Evolutionary conservation across 768 basidiomycete genomes (phyloP).

Genomic region (Russula virescens): DNA sequence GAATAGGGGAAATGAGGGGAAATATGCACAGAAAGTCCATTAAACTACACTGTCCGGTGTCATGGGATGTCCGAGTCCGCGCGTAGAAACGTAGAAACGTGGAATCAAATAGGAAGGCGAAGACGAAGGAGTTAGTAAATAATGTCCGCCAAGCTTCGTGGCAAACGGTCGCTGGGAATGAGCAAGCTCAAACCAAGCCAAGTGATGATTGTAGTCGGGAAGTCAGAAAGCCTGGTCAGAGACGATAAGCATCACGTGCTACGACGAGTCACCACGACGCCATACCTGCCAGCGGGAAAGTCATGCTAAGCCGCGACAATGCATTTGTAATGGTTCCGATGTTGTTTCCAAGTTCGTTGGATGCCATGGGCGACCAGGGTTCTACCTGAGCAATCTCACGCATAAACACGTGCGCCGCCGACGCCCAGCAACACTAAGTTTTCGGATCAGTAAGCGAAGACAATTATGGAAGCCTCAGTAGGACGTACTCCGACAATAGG

Average conservation of each 20-base stretch:
- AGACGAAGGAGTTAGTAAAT: neutral
- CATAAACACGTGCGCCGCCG: conserved; percentile 59
- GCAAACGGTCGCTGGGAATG: neutral
- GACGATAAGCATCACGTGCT: neutral
- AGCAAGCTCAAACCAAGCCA: conserved; percentile 13
- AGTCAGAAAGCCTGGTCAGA: conserved; percentile 14
- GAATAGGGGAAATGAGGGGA: neutral
- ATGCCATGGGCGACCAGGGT: conserved; percentile 51
- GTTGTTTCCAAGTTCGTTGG: conserved; percentile 55
- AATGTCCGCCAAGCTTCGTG: conserved; percentile 8
- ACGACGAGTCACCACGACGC: neutral
- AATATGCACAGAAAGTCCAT: conserved; percentile 21
- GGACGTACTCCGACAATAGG: conserved; percentile 66
- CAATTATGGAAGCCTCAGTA: neutral
- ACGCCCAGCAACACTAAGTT: conserved; percentile 64
- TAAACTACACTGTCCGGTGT: conserved; percentile 17
- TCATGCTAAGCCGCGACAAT: conserved; percentile 53
- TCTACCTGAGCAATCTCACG: conserved; percentile 61
- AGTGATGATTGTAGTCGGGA: conserved; percentile 19
- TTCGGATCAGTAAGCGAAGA: conserved; percentile 6
- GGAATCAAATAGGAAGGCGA: neutral
- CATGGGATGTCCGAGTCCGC: conserved; percentile 18
- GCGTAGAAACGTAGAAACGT: conserved; percentile 7
- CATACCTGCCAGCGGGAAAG: conserved; percentile 53
- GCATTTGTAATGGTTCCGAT: conserved; percentile 56